Conservation (phyloP, 2,329 filamentous ascomycete genomes). For the Aureobasidium pullulans region DNA sequence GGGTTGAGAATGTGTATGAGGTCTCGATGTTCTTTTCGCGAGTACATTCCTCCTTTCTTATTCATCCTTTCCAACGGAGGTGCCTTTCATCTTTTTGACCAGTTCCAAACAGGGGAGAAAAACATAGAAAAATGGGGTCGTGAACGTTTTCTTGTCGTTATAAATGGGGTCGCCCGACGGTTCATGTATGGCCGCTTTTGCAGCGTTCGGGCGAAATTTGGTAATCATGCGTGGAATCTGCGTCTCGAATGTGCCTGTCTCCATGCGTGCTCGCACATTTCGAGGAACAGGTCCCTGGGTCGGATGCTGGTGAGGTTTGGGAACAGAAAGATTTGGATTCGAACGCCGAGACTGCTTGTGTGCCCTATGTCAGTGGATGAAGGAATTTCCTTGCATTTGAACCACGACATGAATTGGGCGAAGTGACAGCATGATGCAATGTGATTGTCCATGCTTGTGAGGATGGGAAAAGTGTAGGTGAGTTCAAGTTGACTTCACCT, state of each 20-base stretch:
- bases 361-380: conserved; percentile 7
- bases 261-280: neutral
- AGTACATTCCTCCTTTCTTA: neutral
- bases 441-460: neutral
- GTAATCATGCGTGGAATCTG: neutral
- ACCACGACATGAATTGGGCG: neutral
- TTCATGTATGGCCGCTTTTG: neutral
- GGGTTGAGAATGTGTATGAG: neutral
- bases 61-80: neutral
- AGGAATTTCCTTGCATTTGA: neutral
- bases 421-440: neutral
- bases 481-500: conserved; percentile 9
- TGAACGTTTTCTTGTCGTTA: neutral
- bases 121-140: neutral
- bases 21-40: neutral
- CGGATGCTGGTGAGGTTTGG: neutral
- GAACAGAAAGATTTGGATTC: neutral
- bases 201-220: neutral
- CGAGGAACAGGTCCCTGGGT: neutral
- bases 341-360: neutral
- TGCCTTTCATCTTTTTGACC: neutral
- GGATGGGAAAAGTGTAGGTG: neutral
- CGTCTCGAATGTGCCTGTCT: neutral
- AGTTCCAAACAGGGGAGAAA: neutral
- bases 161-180: neutral